Evolutionary conservation across 805 yeast genomes (phyloP), one percentile per base, ranked within the genome.

Genomic region (Pichia occidentalis): DNA sequence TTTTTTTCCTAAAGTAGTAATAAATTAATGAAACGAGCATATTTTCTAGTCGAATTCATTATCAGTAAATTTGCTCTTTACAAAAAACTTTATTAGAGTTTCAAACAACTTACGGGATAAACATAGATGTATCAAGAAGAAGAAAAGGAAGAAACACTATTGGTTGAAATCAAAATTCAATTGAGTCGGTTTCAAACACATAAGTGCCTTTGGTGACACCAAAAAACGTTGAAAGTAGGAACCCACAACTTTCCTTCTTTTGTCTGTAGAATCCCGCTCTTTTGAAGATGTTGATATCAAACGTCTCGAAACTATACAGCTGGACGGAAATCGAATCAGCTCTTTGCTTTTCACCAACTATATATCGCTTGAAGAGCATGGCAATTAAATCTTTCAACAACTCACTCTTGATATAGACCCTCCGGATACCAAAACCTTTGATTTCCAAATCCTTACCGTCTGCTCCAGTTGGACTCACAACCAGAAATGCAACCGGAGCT

Each of bases 401-500:
- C 18, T 83, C 86, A 8, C 80, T 74, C 43, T 67, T 69, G 18
- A 71, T 57, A 54, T 83, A 83, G 2, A 81, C 87, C 51, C 74
- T 73, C 59, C 87, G 73, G 32, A 80, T 73, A 41, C 82, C 82
- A 5, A 77, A 65, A 32, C 80, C 75, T 24, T 64, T 68, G 42
- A 80, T 72, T 16, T 66, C 67, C 45, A 71, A 67, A 1, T 23
- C 23, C 13, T 36, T 32, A 9, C 20, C 65, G 7, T 67, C 54
- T 9, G 32, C 45, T 11, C 36, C 41, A 8, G 25, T 36, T 30
- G 65, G 67, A 31, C 71, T 62, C 9, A 64, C 42, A 1, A 79
- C 68, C 22, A 71, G 63, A 25, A 78, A 63, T 0, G 87, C 86
- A 52, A 84, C 77, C 13, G 92, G 88, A 1, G 78, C 64, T n/a